phyloP scores from a whole-genome alignment of 805 yeast species.

The Wickerhamiella brachini region DNA sequence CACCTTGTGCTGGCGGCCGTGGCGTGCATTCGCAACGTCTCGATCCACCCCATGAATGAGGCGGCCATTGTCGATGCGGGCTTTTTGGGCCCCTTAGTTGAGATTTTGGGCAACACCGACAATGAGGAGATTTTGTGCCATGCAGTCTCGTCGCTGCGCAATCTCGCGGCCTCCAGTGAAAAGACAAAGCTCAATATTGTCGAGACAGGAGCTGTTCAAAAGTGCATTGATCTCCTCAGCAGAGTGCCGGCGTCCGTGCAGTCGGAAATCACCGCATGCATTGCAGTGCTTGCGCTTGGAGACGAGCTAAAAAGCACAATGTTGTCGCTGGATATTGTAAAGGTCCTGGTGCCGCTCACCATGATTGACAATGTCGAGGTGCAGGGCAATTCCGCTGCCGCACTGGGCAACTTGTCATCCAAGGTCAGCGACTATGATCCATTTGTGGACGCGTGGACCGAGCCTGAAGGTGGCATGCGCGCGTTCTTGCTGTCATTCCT shows the following conservation, averaged over 20 bases:
- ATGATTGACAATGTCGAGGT: slow-evolving; percentile 81
- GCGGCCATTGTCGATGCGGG: slow-evolving; percentile 95
- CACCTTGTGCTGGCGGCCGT: slow-evolving; percentile 92
- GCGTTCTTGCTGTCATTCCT: slow-evolving; percentile 74
- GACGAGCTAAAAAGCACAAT: slow-evolving; percentile 83
- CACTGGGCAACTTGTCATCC: slow-evolving; percentile 88
- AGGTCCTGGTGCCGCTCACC: slow-evolving; percentile 84
- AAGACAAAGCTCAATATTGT: slow-evolving; percentile 81
- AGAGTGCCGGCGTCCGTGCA: slow-evolving; percentile 85
- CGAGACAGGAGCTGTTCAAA: slow-evolving; percentile 90
- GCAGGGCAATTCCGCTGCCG: slow-evolving; percentile 97
- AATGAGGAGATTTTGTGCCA: slow-evolving; percentile 97
- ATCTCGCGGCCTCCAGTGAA: slow-evolving; percentile 91
- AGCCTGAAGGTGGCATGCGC: slow-evolving; percentile 71
- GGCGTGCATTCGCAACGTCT: slow-evolving; percentile 93
- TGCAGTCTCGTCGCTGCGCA: slow-evolving; percentile 90
- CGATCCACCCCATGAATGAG: slow-evolving; percentile 93
- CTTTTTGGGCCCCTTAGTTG: slow-evolving; percentile 79
- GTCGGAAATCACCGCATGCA: slow-evolving; percentile 91
- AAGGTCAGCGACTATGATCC: slow-evolving; percentile 73
- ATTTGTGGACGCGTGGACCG: slow-evolving; percentile 64
- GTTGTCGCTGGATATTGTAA: slow-evolving; percentile 69
- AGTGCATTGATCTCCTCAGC: slow-evolving; percentile 71
- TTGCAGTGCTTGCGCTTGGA: slow-evolving; percentile 91
- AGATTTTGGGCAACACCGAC: slow-evolving; percentile 58